Evolutionary conservation across 768 basidiomycete species (phyloP), one percentile per base, ranked within the genome.

Genomic region (Leucocoprinus sp.): DNA sequence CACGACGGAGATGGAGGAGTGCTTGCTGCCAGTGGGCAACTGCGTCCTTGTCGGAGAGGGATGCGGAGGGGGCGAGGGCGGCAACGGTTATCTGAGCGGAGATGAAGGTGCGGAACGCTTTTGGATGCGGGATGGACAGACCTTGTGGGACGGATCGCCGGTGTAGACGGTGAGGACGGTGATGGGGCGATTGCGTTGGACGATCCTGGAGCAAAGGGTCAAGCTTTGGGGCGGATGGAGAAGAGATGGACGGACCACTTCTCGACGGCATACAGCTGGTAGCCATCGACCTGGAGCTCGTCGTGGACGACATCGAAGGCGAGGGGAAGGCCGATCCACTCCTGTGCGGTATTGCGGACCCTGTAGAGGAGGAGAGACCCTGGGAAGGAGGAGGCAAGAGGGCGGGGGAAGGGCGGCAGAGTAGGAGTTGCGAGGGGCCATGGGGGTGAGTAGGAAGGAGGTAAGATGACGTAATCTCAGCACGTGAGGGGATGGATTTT

Each of bases 211-310:
- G n/a, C n/a, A 2, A 29, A 8, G 33, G 6, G 23, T 41, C 14
- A 45, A 26, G 35, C 31, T 35, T 22, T 41, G 19, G 31, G 35
- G 12, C n/a, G 27, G 24, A 33, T 23, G 41, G 37, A 36, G 35
- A 37, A 50, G 15, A n/a, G 37, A 22, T 8, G 33, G 17, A 53
- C 63, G 47, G 56, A 79, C 86, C 88, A 91, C 60, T 84, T 84
- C 68, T 91, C 84, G 7, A 92, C 89, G 0, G 86, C 88, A 58
- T 90, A 92, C 45, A 91, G 70, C 64, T 90, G 88, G 63, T 80
- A 88, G 1, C 82, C 81, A 15, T 67, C 57, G 18, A 86, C 57
- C 36, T 77, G 64, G 37, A 80, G 53, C 14, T 63, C 61, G 26
- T 74, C 69, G 28, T 72, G 65, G 6, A 69, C 68, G 45, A 77